A percentile compares a stretch with the other conserved stretches of the same genome.
Evolutionary conservation across 306 rosid species (phyloP).

Genomic region (Cicer bijugum): DNA sequence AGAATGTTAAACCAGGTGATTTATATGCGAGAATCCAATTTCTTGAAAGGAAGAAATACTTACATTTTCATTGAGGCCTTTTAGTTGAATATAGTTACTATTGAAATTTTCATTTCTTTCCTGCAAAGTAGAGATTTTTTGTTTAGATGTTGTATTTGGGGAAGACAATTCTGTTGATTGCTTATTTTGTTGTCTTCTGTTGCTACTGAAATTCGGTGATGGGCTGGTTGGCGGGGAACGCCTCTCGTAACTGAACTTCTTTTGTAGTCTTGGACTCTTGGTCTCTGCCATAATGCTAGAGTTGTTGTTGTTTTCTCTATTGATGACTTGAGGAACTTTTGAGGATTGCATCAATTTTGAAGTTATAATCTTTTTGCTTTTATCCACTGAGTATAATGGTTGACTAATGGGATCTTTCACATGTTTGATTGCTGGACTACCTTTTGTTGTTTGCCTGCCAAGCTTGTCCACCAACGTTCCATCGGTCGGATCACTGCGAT

Average conservation of each 20-base stretch:
- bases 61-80: constrained; percentile 54
- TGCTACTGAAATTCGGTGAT: constrained; percentile 58
- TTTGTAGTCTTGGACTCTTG: constrained; percentile 68
- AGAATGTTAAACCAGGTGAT: constrained; percentile 38
- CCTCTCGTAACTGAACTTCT: constrained; percentile 68
- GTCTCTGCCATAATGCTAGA: constrained; percentile 49
- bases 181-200: constrained; percentile 55
- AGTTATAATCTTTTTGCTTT: constrained; percentile 47
- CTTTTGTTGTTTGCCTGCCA: constrained; percentile 49
- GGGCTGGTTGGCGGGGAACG: constrained; percentile 57
- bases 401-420: constrained; percentile 46
- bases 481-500: constrained; percentile 16
- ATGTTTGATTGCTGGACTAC: constrained; percentile 49
- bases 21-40: constrained; percentile 24
- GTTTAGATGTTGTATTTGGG: constrained; percentile 53
- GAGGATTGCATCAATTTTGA: constrained; percentile 55
- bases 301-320: constrained; percentile 50
- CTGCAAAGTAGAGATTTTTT: constrained; percentile 50
- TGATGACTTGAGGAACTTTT: constrained; percentile 47
- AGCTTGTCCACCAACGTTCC: constrained; percentile 53
- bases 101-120: constrained; percentile 47
- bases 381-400: constrained; percentile 48
- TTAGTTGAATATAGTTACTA: constrained; percentile 41
- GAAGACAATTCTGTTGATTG: constrained; percentile 53
- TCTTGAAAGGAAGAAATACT: constrained; percentile 35